Evolutionary conservation across 345 rosid species (phyloP), one percentile per base, ranked within the genome.

Genomic region (Populus tremula): DNA sequence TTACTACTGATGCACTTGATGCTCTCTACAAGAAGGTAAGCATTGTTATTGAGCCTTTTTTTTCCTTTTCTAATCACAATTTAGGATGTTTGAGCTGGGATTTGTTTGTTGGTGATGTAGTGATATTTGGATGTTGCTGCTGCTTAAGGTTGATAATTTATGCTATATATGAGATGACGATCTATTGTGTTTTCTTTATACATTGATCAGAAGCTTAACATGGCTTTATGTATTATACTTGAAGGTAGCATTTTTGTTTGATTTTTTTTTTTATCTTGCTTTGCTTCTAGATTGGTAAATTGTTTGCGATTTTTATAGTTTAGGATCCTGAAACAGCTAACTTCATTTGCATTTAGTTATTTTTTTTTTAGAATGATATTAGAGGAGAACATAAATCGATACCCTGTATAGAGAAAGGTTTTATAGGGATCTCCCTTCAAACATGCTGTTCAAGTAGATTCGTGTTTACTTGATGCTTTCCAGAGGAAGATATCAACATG

Each of bases 1-100:
- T 96, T 72, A 84, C 89, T 27, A 87, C 96, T 0, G 88, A 96
- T 88, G 94, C 92, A 6, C 94, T 96, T 69, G 99, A 94, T 85
- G 91, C 94, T 76, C 90, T 93, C 61, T 91, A 91, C 84, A 93
- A 90, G 87, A 93, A 93, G 93, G 99, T 93, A 80, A 73, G 1
- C 12, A 35, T 45, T 21, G 35, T 33, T 54, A 54, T 54, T 54
- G 23, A 21, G 61, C 25, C 25, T 2, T 8, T 54, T 2, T 18
- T 53, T 6, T 21, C 21, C 25, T 54, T 54, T 54, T 54, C 61
- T 54, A 54, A 54, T 54, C 61, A 54, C 21, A 54, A 54, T 54
- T 21, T 54, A 21, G 12, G 61, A 54, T 54, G 61, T 8, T 21
- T 54, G 2, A 54, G 12, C 20, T 53, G 59, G 59, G 59, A 53